phyloP scores from a whole-genome alignment of 78 protist species.

The Dictyostelium purpureum region DNA sequence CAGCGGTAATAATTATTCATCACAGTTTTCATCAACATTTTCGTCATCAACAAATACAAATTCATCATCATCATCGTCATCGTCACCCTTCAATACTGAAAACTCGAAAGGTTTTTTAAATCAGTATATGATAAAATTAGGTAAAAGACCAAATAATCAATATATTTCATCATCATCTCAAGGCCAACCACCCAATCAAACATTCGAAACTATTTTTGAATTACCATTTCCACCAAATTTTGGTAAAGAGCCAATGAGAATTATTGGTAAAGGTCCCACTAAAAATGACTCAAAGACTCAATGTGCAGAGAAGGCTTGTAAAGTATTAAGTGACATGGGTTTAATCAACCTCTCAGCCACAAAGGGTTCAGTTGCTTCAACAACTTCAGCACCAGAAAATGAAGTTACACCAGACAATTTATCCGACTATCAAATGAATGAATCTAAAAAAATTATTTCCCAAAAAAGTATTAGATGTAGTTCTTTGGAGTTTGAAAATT shows the following conservation, averaged over 20 bases:
- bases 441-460: not conserved
- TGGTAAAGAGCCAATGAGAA: not conserved
- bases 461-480: not conserved
- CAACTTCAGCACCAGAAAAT: not conserved
- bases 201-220: conserved; percentile 10
- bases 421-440: not conserved
- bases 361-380: not conserved
- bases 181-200: conserved; percentile 5
- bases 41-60: not conserved
- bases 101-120: conserved; percentile 16
- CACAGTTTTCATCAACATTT: not conserved
- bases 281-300: conserved; percentile 1
- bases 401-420: not conserved
- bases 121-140: conserved; percentile 2
- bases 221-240: not conserved
- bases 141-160: conserved; percentile 2
- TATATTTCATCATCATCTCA: not conserved
- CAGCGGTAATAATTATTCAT: not conserved
- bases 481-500: not conserved
- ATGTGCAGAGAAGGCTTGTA: conserved; percentile 5
- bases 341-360: not conserved
- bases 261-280: not conserved
- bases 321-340: not conserved
- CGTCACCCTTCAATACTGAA: not conserved
- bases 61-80: not conserved